Evolutionary conservation across 2,329 filamentous ascomycete species (phyloP).

Genomic region (Pseudogymnoascus sp.): DNA sequence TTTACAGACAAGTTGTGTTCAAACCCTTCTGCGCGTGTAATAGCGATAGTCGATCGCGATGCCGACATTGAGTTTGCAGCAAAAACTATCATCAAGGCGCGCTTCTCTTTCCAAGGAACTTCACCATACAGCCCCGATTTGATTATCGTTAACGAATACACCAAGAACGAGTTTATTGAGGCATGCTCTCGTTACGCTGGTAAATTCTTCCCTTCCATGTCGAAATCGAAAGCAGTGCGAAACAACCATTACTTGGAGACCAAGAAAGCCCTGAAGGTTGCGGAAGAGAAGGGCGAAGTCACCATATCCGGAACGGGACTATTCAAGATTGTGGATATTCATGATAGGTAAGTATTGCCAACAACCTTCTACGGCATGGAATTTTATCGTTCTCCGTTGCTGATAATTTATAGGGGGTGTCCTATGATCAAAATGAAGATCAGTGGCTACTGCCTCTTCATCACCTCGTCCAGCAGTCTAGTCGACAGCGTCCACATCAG

Average conservation of each 20-base stretch:
- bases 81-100: conserved; percentile 42
- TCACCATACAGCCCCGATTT: conserved; percentile 55
- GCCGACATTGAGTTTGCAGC: conserved; percentile 47
- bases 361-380: conserved; percentile 8
- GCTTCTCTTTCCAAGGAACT: conserved; percentile 45
- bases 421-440: conserved; percentile 33
- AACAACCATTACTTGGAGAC: neutral
- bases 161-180: conserved; percentile 45
- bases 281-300: conserved; percentile 7
- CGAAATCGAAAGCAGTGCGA: neutral
- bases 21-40: conserved; percentile 31
- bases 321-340: conserved; percentile 10
- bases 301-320: neutral
- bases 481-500: conserved; percentile 41
- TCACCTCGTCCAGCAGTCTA: conserved; percentile 41
- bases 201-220: conserved; percentile 17
- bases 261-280: neutral
- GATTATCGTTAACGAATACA: conserved; percentile 56
- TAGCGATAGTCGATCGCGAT: conserved; percentile 54
- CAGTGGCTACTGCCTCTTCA: conserved; percentile 33
- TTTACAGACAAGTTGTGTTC: conserved; percentile 29
- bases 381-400: conserved; percentile 10
- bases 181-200: conserved; percentile 35
- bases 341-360: conserved; percentile 11
- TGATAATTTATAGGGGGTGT: conserved; percentile 18